These are phyloP conservation scores for Penicillium sp. DNA, from an alignment of 2,329 filamentous ascomycete genomes.

Conservation along the genomic window DNA sequence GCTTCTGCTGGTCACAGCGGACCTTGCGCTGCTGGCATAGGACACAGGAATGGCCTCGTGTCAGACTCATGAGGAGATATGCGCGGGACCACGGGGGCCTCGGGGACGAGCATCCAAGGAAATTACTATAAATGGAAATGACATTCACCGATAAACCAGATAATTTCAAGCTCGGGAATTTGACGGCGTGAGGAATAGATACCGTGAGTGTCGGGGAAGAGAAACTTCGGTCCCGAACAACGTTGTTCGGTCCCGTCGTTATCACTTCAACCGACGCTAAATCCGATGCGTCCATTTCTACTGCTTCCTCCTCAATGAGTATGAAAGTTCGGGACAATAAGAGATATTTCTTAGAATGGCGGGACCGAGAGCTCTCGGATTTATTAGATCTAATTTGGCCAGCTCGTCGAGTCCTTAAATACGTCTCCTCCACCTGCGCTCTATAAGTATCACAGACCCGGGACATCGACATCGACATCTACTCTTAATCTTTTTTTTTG, in stretches of 20 bases:
- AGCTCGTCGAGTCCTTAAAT: neutral
- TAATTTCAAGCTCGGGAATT: neutral
- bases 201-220: neutral
- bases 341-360: neutral
- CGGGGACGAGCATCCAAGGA: neutral
- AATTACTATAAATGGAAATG: neutral
- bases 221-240: neutral
- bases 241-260: neutral
- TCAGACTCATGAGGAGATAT: conserved; percentile 5
- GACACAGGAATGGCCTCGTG: conserved; percentile 33
- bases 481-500: neutral
- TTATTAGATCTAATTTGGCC: neutral
- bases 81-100: neutral
- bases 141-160: neutral
- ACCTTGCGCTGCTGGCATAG: conserved; percentile 62
- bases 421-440: neutral
- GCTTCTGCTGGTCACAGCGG: conserved; percentile 65
- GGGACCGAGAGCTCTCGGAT: neutral
- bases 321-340: neutral
- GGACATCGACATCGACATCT: neutral
- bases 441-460: neutral
- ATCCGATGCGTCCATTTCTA: neutral
- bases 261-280: neutral
- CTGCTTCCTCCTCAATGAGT: neutral
- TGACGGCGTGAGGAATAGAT: neutral